Conservation (phyloP, 2,329 filamentous ascomycete species). For the Fonsecaea erecta region DNA sequence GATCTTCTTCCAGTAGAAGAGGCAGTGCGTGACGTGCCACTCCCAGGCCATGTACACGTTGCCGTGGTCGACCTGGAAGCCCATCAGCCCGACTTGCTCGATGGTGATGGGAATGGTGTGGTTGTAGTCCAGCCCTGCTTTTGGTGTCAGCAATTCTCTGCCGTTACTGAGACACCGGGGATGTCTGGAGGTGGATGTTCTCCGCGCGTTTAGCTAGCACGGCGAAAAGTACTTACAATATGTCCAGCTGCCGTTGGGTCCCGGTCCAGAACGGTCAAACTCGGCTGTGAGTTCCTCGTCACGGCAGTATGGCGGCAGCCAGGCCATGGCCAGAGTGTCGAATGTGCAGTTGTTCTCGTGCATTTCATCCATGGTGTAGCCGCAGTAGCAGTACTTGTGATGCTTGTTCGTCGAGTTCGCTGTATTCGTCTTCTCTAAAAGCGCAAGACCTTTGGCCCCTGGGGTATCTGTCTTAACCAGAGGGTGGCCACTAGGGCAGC, state of each 20-base stretch:
- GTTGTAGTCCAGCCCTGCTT: too few relatives aligned
- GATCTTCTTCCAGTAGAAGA: conserved; percentile 5
- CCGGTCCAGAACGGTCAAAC: neutral
- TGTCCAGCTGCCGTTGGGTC: neutral
- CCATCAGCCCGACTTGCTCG: neutral
- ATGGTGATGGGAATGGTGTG: neutral
- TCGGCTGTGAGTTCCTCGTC: neutral
- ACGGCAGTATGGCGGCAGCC: neutral
- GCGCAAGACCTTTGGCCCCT: too few relatives aligned
- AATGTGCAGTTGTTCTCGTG: neutral
- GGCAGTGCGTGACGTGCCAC: neutral
- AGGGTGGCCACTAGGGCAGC: too few relatives aligned
- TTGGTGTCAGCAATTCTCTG: too few relatives aligned
- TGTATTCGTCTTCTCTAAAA: too few relatives aligned
- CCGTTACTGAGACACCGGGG: too few relatives aligned
- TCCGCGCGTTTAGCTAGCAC: too few relatives aligned
- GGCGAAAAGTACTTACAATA: neutral
- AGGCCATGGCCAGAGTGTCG: neutral
- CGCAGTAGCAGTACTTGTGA: too few relatives aligned
- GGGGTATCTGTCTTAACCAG: too few relatives aligned
- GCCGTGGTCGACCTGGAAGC: neutral
- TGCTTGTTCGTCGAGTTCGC: too few relatives aligned
- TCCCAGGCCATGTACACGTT: neutral
- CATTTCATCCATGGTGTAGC: too few relatives aligned
- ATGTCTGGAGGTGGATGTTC: too few relatives aligned